Base-by-base conservation (phyloP, 2,329 filamentous ascomycete species). In the Elsinoe fawcettii region DNA sequence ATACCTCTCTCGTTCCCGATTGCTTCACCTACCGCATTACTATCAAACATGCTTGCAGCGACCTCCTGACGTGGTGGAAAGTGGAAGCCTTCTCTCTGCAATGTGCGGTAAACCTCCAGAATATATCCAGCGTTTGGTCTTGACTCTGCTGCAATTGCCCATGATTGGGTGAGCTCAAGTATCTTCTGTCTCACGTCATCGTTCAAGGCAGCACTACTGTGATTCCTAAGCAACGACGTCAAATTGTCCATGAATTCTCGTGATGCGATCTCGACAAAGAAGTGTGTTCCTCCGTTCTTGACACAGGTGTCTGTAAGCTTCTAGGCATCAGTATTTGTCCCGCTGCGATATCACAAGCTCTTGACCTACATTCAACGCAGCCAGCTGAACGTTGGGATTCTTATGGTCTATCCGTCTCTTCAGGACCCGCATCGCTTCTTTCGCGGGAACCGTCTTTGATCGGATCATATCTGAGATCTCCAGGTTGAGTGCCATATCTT, bases 181-280 rank as follows among this genome's bases (percentile, higher is more conserved):
- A 97, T 96, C 75, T 95, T 96, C 61, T 79, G 79, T 69, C 87
- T 89, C 51, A 99, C 93, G 56, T 95, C 88, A 51, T 84, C 77
- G 71, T 96, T 96, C 43, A 93, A 79, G 7, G 88, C 84, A 34
- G 82, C 84, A 16, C 74, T 72, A 2, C 88, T 88, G 53, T 87
- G 85, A 16, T 88, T 87, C 69, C 92, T 91, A 30, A 99, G 80
- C 14, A 99, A 79, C 32, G 92, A 96, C 16, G 89, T 86, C 55
- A 99, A 75, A 69, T 96, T 96, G 74, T 99, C 93, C 87, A 99
- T 95, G 68, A 97, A 99, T 75, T 99, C 93, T 62, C 91, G 84
- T 16, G 92, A 96, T 39, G 93, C 92, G 65, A 99, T 93, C 75
- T 99, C 93, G 63, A 85, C 81, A 51, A 99, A 84, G 72, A 99